Base-by-base conservation (phyloP, 345 rosid genomes). In the Brassica juncea region DNA sequence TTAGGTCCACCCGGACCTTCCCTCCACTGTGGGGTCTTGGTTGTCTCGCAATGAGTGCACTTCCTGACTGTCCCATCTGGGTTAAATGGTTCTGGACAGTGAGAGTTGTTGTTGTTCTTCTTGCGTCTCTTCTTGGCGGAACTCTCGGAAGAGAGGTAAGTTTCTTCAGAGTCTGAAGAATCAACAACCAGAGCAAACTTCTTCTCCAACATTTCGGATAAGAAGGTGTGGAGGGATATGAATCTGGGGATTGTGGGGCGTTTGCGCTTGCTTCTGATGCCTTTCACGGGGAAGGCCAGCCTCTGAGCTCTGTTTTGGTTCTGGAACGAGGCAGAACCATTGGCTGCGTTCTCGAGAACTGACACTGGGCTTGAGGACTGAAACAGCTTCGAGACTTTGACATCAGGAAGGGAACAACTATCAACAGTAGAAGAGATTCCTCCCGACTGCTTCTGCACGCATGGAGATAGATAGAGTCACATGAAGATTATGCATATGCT, bases 1-100 rank as follows among this genome's bases (percentile, higher is more conserved):
- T 88, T 94, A n/a, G 92, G 95, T 3, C 98, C 98, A 81, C 52
- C 70, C 2, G 98, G 98, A 15, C 98, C 98, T 84, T 90, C 97
- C 77, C 98, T 90, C 98, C 98, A 94, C 76, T 94, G 97, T 3
- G 97, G 97, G 71, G 97, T 94, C 79, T 83, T 87, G 1, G 92
- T 88, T 68, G 88, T 88, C 85, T 86, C 86, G 70, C 98, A 91
- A 73, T 89, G 98, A 37, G 79, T 80, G 85, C 98, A 94, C 86
- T 84, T 90, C 75, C 82, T 5, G 71, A 76, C 16, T 47, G 76
- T 67, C 79, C 76, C 66, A 70, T 59, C 19, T 74, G 61, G 2
- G 84, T 63, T 30, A 55, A 73, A 69, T 61, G 77, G 19, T 14
- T 82, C 82, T 75, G 88, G 72, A 74, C 65, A 25, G 28, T 49